These are phyloP conservation scores for Backusella morwellensis DNA, from an alignment of 192 early-diverging fungal species.

Conservation along the genomic window DNA sequence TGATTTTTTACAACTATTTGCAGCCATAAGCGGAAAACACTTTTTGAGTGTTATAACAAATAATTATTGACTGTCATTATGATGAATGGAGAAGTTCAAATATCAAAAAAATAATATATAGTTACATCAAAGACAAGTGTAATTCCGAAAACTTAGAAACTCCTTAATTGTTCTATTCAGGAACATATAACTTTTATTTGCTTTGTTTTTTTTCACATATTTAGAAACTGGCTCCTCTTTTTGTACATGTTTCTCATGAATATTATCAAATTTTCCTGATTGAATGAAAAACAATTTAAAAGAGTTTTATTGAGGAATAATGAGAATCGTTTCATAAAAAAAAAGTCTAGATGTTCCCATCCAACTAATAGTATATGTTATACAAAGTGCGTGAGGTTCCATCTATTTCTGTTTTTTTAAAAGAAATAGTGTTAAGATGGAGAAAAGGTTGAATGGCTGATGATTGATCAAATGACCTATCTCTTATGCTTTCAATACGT, in stretches of 20 bases:
- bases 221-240: background rate
- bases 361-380: background rate
- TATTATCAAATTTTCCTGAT: background rate
- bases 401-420: background rate
- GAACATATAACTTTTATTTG: background rate
- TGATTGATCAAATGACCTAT: background rate
- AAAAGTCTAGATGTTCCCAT: background rate
- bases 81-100: too few relatives aligned
- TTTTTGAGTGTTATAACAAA: too few relatives aligned
- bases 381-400: background rate
- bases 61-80: too few relatives aligned
- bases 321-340: background rate
- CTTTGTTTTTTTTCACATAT: background rate
- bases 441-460: background rate
- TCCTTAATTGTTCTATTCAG: too few relatives aligned
- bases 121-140: too few relatives aligned
- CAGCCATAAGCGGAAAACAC: too few relatives aligned
- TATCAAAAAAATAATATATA: too few relatives aligned
- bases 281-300: background rate
- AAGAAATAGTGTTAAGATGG: background rate
- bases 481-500: background rate
- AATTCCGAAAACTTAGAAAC: too few relatives aligned
- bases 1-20: too few relatives aligned
- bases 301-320: background rate
- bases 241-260: background rate